Percentiles rank a stretch among this genome's conserved stretches.
These are phyloP conservation scores for Pseudovirgaria hyperparasitica DNA, from an alignment of 2,329 filamentous ascomycete genomes.

Conservation along the genomic window DNA sequence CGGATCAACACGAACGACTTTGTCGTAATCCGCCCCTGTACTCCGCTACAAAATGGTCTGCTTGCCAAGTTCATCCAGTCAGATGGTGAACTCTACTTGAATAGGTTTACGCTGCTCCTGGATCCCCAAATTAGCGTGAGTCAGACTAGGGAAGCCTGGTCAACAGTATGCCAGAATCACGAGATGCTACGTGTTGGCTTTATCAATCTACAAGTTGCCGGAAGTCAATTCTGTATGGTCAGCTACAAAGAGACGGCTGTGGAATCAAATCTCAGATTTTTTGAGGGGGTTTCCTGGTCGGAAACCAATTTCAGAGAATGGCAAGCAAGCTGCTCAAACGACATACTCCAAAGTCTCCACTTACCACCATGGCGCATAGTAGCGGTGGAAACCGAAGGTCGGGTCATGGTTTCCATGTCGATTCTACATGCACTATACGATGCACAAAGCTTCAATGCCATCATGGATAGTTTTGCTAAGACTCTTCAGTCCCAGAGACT, in stretches of 20 bases:
- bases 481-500: conserved; percentile 21
- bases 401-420: conserved; percentile 32
- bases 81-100: conserved; percentile 59
- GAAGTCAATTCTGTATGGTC: conserved; percentile 62
- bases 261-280: too few species aligned
- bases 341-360: conserved; percentile 35
- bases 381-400: conserved; percentile 25
- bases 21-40: conserved; percentile 60
- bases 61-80: conserved; percentile 60
- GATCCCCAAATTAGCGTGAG: conserved; percentile 24
- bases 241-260: conserved; percentile 34
- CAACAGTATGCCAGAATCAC: conserved; percentile 38
- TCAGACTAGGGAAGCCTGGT: conserved; percentile 48
- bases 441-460: conserved; percentile 54
- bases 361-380: conserved; percentile 51
- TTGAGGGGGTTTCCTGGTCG: conserved; percentile 28
- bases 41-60: conserved; percentile 68
- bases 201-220: conserved; percentile 43
- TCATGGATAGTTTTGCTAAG: conserved; percentile 48
- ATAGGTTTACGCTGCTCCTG: conserved; percentile 49
- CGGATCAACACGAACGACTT: conserved; percentile 25
- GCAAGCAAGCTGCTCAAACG: conserved; percentile 13
- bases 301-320: conserved; percentile 1
- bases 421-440: conserved; percentile 81
- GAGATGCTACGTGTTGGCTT: conserved; percentile 72